Conservation (phyloP, 352 stramenopile genomes). For the Phytophthora cajani region DNA sequence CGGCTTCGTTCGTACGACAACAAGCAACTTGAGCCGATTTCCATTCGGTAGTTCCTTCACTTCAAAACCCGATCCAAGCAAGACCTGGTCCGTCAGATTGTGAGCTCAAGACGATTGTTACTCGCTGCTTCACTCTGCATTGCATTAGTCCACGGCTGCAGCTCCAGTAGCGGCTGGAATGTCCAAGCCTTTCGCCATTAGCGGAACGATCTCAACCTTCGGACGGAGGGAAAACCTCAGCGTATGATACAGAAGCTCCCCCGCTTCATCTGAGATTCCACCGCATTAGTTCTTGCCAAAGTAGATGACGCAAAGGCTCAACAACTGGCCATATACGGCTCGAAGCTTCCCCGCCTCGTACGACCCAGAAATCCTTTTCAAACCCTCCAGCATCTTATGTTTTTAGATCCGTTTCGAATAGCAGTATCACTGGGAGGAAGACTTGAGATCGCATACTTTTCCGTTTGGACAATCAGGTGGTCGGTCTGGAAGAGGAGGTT, state of each 20-base stretch:
- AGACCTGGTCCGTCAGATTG: background rate
- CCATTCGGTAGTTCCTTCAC: background rate
- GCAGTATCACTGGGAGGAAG: background rate
- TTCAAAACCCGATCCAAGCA: background rate
- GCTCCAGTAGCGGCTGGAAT: background rate
- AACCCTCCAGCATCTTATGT: constrained; percentile 13
- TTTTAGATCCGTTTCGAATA: background rate
- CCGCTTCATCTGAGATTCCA: constrained; percentile 8
- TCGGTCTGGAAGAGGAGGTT: constrained; percentile 13
- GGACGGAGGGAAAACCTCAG: constrained; percentile 12
- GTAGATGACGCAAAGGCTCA: constrained; percentile 2
- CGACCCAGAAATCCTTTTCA: background rate
- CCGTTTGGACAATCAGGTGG: background rate
- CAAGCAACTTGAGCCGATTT: background rate
- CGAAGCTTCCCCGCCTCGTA: background rate
- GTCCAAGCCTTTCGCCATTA: background rate
- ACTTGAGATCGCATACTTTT: background rate
- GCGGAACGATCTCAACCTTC: background rate
- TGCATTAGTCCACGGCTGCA: background rate
- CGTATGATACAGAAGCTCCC: background rate
- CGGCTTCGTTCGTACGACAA: background rate
- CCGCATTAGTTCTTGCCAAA: background rate
- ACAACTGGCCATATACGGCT: constrained; percentile 16
- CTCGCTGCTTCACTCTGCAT: background rate
- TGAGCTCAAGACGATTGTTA: background rate